Evolutionary conservation across 179 eudicot species (phyloP).

Genomic region (Silene coronaria): DNA sequence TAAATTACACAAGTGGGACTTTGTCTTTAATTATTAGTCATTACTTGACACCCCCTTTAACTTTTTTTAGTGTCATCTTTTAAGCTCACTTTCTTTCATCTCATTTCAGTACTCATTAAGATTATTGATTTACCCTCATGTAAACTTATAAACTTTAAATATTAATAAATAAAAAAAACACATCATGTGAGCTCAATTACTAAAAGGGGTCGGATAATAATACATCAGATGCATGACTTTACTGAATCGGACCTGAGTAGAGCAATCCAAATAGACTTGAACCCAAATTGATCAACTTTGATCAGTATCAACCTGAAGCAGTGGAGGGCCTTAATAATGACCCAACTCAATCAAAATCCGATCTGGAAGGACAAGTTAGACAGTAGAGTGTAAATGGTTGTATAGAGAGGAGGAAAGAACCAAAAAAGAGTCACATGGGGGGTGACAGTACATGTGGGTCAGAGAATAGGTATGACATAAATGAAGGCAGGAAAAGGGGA

Average conservation of each 20-base stretch:
- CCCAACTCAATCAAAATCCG: background rate
- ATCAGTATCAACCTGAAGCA: too few relatives aligned
- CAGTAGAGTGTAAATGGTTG: background rate
- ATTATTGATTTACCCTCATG: too few relatives aligned
- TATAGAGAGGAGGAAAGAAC: slow-evolving; percentile 4
- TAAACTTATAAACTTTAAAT: too few relatives aligned
- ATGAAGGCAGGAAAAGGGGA: background rate
- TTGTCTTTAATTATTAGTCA: slow-evolving; percentile 14
- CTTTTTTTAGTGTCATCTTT: background rate
- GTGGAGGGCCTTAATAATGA: too few relatives aligned
- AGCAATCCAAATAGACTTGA: too few relatives aligned
- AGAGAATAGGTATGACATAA: background rate
- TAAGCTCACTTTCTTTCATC: background rate
- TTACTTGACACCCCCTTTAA: background rate
- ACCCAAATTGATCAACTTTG: too few relatives aligned
- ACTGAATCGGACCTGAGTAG: too few relatives aligned
- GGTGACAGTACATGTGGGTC: slow-evolving; percentile 36
- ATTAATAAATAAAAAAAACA: too few relatives aligned
- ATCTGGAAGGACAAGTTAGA: background rate
- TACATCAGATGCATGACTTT: too few relatives aligned
- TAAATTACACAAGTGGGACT: slow-evolving; percentile 22
- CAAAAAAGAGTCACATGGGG: slow-evolving; percentile 42
- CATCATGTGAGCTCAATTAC: too few relatives aligned
- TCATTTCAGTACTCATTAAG: too few relatives aligned
- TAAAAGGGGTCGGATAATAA: too few relatives aligned